These are phyloP conservation scores for Collybia sordida DNA, from an alignment of 768 basidiomycete species.

Conservation along the genomic window DNA sequence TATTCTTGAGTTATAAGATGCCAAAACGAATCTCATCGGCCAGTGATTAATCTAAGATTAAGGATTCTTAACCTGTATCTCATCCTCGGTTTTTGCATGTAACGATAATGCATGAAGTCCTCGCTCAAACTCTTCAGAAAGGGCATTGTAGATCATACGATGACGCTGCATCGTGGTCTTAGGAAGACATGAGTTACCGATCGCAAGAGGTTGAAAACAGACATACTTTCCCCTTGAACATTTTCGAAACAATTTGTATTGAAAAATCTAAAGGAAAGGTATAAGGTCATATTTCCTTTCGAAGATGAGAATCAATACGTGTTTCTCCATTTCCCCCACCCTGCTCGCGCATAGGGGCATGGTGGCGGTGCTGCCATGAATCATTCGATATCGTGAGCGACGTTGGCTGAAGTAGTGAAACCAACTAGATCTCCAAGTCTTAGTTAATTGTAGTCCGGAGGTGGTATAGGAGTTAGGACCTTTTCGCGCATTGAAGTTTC, in stretches of 20 bases:
- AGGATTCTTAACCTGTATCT: conserved; percentile 18
- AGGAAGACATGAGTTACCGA: conserved; percentile 3
- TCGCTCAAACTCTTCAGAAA: conserved; percentile 67
- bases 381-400: conserved; percentile 74
- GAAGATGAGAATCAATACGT: conserved; percentile 45
- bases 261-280: conserved; percentile 61
- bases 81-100: conserved; percentile 69
- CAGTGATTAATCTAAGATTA: not conserved
- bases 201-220: conserved; percentile 4
- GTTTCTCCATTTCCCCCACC: conserved; percentile 74
- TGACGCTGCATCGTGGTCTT: conserved; percentile 63
- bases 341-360: conserved; percentile 75
- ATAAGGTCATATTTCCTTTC: conserved; percentile 10
- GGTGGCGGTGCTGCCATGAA: conserved; percentile 84
- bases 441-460: conserved; percentile 16
- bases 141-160: conserved; percentile 70
- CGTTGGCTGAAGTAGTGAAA: conserved; percentile 56
- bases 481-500: conserved; percentile 63
- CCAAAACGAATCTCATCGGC: not conserved
- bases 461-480: conserved; percentile 30
- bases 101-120: conserved; percentile 80
- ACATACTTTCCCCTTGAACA: conserved; percentile 72
- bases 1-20: no score
- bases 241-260: conserved; percentile 68
- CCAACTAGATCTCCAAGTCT: conserved; percentile 46